A percentile compares a stretch with the other conserved stretches of the same genome.
These are phyloP conservation scores for Nepenthes alata DNA, from an alignment of 179 eudicot species.

Conservation along the genomic window DNA sequence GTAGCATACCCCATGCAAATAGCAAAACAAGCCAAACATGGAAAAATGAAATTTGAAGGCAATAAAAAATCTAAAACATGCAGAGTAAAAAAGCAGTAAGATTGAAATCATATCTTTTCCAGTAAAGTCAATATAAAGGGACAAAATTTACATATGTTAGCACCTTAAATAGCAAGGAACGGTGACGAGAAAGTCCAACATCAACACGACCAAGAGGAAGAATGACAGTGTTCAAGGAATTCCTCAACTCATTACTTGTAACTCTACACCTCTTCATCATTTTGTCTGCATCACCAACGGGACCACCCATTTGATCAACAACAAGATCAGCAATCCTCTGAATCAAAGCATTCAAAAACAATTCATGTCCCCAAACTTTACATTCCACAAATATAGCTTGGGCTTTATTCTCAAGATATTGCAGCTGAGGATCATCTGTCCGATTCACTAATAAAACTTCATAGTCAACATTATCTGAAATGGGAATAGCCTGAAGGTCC, in stretches of 20 bases:
- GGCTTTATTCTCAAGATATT: slow-evolving; percentile 65
- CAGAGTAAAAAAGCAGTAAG: not conserved
- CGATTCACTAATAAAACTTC: slow-evolving; percentile 81
- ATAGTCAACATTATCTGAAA: slow-evolving; percentile 43
- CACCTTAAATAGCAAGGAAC: slow-evolving; percentile 95
- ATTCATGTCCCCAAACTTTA: slow-evolving; percentile 29
- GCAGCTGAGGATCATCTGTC: slow-evolving; percentile 48
- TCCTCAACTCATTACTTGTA: slow-evolving; percentile 51
- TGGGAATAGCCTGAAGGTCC: slow-evolving; percentile 63
- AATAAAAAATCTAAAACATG: not conserved
- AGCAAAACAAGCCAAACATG: not conserved
- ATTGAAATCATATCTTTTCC: not conserved
- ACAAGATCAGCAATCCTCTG: slow-evolving; percentile 72
- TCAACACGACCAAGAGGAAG: slow-evolving; percentile 89
- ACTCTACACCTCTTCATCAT: slow-evolving; percentile 60
- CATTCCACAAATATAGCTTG: slow-evolving; percentile 39
- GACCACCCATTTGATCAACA: slow-evolving; percentile 86
- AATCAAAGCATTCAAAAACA: slow-evolving; percentile 35
- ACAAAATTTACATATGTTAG: slow-evolving; percentile 5
- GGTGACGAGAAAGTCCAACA: slow-evolving; percentile 92
- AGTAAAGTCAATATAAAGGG: not conserved
- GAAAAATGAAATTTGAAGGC: not conserved
- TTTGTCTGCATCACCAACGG: slow-evolving; percentile 71
- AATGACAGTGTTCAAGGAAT: slow-evolving; percentile 45
- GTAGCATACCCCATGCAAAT: not conserved